Evolutionary conservation across 75 land plant species (phyloP), one percentile per base, ranked within the genome.

Genomic region (Pseudotsuga menziesii): DNA sequence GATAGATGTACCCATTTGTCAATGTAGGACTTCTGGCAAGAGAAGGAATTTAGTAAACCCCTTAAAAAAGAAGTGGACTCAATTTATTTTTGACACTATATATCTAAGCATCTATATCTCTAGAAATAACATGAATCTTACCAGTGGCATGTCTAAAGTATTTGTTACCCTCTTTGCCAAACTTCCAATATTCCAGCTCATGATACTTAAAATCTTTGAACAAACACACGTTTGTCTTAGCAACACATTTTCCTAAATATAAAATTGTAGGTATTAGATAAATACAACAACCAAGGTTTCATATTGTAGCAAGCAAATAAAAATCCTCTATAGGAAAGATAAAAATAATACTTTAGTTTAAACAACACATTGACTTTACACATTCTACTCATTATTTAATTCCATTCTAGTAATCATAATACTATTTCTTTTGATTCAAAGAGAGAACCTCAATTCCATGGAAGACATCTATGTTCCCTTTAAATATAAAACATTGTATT

Each of bases 101-200:
- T 58, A 88, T 88, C 73, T 88, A 88, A 4, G 74, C 77, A 16
- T 84, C 90, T 55, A 88, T 73, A 61, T 89, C 90, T 52, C 62
- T 87, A 56, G 90, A 89, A 56, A 87, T 87, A 22, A 89, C 90
- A 80, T 89, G 87, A 7, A 89, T 78, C 64, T 89, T 86, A 4
- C 90, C 89, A 41, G 90, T 89, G 25, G 90, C 90, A 75, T 87
- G 90, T 36, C 90, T 82, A 77, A 89, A 89, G 79, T 89, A 89
- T 75, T 61, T 81, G 80, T 89, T 87, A 6, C 90, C 89, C 32
- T 87, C 90, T 56, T 89, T 89, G 3, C 90, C 90, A 56, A 89
- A 89, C 78, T 89, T 89, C 90, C 89, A 89, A 60, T 76, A 78
- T 82, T 87, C 90, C 35, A 86, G 90, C 61, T 89, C 90, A 54